phyloP scores from a whole-genome alignment of 257 asterid genomes.

The Capsicum rhomboideum region DNA sequence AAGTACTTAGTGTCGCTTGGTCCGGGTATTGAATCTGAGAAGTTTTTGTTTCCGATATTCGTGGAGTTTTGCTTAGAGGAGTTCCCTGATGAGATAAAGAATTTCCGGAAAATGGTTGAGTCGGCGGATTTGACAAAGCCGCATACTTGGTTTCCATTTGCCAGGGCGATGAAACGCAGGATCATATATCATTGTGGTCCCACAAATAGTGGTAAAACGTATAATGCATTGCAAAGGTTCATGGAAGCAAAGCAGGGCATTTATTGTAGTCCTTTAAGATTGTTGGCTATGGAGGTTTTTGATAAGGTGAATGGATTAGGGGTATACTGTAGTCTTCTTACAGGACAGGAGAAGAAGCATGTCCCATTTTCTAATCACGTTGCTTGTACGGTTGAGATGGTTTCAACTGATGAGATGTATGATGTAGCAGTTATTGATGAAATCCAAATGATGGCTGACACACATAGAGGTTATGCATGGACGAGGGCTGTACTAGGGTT shows the following conservation, averaged over 20 bases:
- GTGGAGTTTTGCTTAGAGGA: slow-evolving; percentile 78
- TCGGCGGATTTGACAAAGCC: slow-evolving; percentile 92
- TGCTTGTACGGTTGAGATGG: slow-evolving; percentile 98
- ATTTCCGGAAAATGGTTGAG: slow-evolving; percentile 68
- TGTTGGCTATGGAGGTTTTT: slow-evolving; percentile 96
- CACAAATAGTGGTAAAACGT: slow-evolving; percentile 94
- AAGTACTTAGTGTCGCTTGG: slow-evolving; percentile 57
- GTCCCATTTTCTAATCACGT: slow-evolving; percentile 89
- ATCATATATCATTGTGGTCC: slow-evolving; percentile 92
- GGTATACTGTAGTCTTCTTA: slow-evolving; percentile 80
- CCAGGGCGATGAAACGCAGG: slow-evolving; percentile 93
- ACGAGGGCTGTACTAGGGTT: slow-evolving; percentile 83
- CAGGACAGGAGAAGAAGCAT: slow-evolving; percentile 81
- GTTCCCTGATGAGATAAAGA: slow-evolving; percentile 62
- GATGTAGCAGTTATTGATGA: slow-evolving; percentile 96
- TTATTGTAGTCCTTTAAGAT: slow-evolving; percentile 92
- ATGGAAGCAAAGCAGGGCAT: slow-evolving; percentile 91
- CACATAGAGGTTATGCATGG: slow-evolving; percentile 90
- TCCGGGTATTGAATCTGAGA: slow-evolving; percentile 60
- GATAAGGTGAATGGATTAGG: slow-evolving; percentile 86
- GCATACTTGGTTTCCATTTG: slow-evolving; percentile 95
- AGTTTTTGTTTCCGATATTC: slow-evolving; percentile 73
- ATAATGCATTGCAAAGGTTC: slow-evolving; percentile 87
- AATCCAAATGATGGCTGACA: slow-evolving; percentile 92
- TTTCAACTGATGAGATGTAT: slow-evolving; percentile 58